Evolutionary conservation across 148 eudicot genomes (phyloP).

Genomic region (Rhododendron henanense): DNA sequence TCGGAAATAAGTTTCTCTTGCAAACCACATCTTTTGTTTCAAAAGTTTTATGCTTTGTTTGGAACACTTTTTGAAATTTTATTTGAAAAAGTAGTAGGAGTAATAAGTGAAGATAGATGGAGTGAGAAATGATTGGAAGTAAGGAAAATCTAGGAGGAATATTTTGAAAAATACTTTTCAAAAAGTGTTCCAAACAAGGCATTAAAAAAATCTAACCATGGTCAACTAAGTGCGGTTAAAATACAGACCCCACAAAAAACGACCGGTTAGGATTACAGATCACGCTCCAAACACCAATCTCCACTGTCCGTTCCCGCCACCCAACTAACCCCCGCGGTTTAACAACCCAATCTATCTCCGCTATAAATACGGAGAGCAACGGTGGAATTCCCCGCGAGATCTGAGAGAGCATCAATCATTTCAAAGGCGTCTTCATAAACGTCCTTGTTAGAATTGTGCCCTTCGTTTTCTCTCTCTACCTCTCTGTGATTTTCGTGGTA

Average conservation of each 20-base stretch:
- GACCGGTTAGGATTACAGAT: neutral
- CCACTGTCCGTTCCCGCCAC: neutral
- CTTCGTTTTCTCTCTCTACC: conserved; percentile 14
- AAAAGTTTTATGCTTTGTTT: no score
- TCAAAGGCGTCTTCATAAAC: conserved; percentile 7
- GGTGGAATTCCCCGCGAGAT: neutral
- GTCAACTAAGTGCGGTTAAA: neutral
- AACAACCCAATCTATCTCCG: neutral
- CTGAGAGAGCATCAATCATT: neutral
- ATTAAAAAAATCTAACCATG: no score
- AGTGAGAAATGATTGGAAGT: no score
- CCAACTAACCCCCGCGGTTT: neutral
- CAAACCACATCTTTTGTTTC: no score
- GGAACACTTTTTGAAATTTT: no score
- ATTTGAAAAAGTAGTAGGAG: no score
- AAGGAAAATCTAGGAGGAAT: no score
- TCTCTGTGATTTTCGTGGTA: neutral
- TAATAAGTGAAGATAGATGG: no score
- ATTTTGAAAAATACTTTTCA: no score
- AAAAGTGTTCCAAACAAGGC: no score
- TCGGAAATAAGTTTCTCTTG: no score
- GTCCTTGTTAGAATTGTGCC: conserved; percentile 14
- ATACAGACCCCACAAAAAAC: neutral
- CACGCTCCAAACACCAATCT: neutral
- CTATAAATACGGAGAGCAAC: neutral